Base-by-base conservation (phyloP, 2,329 filamentous ascomycete species). In the Aspergillus hiratsukae region DNA sequence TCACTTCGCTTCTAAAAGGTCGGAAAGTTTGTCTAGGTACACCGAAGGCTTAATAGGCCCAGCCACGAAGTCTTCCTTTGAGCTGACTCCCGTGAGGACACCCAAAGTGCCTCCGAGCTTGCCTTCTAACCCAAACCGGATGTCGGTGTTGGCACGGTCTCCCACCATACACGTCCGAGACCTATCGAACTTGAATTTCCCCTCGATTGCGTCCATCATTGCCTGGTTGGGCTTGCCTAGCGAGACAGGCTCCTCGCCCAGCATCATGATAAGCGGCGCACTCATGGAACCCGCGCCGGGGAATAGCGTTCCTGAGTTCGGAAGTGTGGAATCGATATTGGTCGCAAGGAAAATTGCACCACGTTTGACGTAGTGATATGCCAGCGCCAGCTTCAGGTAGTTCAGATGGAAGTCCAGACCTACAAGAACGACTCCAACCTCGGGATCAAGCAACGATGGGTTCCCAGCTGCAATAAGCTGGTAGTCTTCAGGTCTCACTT, bases 181-280 rank as follows among this genome's bases (percentile, higher is more conserved):
- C 40, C 92, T 84, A 72, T 97, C 87, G 53, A 99, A 88, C 64
- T 89, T 82, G 74, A 97, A 97, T 75, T 96, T 96, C 57, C 93
- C 93, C 79, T 97, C 93, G 56, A 99, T 89, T 3, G 94, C 91
- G 73, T 97, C 93, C 93, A 99, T 96, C 94, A 99, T 99, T 3
- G 93, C 93, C 78, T 96, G 91, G 71, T 91, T 96, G 3, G 94
- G 94, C 78, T 99, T 99, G 0, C 94, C 94, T 43, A 97, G 78
- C 3, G 90, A 86, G 31, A 91, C 75, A 0, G 94, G 93, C 66
- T 88, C 81, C 70, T 84, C 76, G 3, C 81, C 77, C 3, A 83
- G 80, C 80, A 90, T 90, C 71, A 88, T 88, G 53, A 87, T 80
- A 58, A 99, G 76, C 1, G 91, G 90, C 27, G 90, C 85, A 51